These are phyloP conservation scores for Anthoceros angustus DNA, from an alignment of 225 moss, liverwort and hornwort species.

Conservation along the genomic window DNA sequence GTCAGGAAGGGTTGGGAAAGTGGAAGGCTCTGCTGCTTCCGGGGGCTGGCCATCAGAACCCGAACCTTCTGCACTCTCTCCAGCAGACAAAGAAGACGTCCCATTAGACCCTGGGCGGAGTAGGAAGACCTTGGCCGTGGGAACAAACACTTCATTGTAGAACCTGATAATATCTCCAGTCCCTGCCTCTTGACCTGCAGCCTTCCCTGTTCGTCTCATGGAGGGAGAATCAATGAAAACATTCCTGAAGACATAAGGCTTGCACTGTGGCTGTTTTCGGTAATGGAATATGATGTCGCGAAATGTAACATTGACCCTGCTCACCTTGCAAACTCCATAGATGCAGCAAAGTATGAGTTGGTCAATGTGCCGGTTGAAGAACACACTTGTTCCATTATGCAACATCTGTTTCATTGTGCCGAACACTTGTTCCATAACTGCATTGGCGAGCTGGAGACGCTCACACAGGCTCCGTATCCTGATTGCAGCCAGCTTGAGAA, in stretches of 20 bases:
- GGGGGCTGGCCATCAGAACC: conserved; percentile 27
- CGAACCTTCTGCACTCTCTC: conserved; percentile 6
- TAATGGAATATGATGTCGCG: conserved; percentile 86
- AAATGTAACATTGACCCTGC: conserved; percentile 81
- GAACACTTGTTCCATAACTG: conserved; percentile 78
- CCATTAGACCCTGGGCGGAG: conserved; percentile 45
- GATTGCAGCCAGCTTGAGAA: conserved; percentile 70
- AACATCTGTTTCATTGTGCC: conserved; percentile 59
- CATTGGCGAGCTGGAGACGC: conserved; percentile 62
- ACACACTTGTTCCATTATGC: conserved; percentile 64
- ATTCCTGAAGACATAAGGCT: conserved; percentile 72
- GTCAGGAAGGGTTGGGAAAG: conserved; percentile 70
- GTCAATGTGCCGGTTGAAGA: conserved; percentile 95
- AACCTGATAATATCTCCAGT: conserved; percentile 89
- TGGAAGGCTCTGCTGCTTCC: conserved; percentile 55
- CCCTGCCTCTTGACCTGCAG: conserved; percentile 38
- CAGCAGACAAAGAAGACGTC: conserved; percentile 9
- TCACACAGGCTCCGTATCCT: conserved; percentile 83
- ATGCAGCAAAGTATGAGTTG: conserved; percentile 86
- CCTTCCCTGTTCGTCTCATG: conserved; percentile 47
- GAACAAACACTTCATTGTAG: conserved; percentile 85
- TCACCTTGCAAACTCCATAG: conserved; percentile 96
- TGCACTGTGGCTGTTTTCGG: conserved; percentile 84
- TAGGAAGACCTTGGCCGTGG: conserved; percentile 68
- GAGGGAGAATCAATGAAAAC: conserved; percentile 65